phyloP scores from a whole-genome alignment of 108 stramenopile species.

The Nitzschia sp. region DNA sequence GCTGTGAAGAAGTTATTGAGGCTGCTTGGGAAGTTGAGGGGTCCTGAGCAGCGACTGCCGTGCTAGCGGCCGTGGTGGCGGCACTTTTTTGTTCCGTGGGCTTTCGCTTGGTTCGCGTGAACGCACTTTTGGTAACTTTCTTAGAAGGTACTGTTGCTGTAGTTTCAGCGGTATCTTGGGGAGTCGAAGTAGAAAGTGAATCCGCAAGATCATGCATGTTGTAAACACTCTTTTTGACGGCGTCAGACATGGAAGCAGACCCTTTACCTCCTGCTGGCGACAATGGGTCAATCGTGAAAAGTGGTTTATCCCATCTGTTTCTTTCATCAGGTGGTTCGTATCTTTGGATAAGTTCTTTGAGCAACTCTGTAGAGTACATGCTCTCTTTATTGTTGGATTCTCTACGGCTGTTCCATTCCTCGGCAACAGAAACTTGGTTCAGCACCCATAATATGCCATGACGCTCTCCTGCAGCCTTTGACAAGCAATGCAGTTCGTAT shows the following conservation, averaged over 20 bases:
- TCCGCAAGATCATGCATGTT: conserved; percentile 66
- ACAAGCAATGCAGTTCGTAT: conserved; percentile 85
- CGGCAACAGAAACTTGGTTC: conserved; percentile 39
- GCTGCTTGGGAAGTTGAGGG: neutral
- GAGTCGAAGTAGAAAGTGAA: conserved; percentile 9
- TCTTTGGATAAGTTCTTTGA: conserved; percentile 71
- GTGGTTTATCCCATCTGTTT: conserved; percentile 88
- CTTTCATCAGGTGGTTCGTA: conserved; percentile 85
- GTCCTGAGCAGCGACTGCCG: conserved; percentile 3
- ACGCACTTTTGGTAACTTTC: conserved; percentile 14
- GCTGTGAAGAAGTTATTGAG: conserved; percentile 2
- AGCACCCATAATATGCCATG: conserved; percentile 85
- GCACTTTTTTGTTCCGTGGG: neutral
- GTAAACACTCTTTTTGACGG: conserved; percentile 50
- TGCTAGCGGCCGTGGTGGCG: neutral
- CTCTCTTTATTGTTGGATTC: conserved; percentile 6
- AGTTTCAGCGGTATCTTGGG: conserved; percentile 5
- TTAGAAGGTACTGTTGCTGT: neutral
- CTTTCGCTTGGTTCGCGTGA: conserved; percentile 23
- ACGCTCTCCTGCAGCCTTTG: conserved; percentile 69
- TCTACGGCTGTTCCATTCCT: conserved; percentile 54
- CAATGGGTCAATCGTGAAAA: conserved; percentile 65
- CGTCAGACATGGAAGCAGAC: conserved; percentile 18
- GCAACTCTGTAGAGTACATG: conserved; percentile 44
- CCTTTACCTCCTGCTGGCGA: conserved; percentile 8